phyloP scores from a whole-genome alignment of 352 stramenopile species.

The Globisporangium takayamanum region DNA sequence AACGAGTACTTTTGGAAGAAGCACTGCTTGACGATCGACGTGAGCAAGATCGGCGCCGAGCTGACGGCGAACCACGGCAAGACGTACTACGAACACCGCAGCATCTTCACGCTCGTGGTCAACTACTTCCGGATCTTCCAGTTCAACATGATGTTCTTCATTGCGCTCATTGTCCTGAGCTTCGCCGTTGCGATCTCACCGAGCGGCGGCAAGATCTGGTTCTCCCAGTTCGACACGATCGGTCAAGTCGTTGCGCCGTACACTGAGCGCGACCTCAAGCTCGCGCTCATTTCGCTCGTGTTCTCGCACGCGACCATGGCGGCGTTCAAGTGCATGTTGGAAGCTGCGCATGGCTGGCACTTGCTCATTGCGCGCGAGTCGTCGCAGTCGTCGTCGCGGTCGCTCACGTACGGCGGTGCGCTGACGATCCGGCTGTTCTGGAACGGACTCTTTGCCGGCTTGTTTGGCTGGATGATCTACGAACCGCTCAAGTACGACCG shows the following conservation, averaged over 20 bases:
- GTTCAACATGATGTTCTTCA: conserved; percentile 74
- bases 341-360: conserved; percentile 62
- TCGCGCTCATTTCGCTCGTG: conserved; percentile 41
- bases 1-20: conserved; percentile 80
- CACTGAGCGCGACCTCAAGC: conserved; percentile 41
- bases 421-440: conserved; percentile 46
- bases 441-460: conserved; percentile 47
- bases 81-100: conserved; percentile 76
- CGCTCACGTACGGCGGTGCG: conserved; percentile 51
- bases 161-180: conserved; percentile 36
- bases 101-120: conserved; percentile 56
- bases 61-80: conserved; percentile 58
- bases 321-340: conserved; percentile 55
- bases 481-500: conserved; percentile 39
- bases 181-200: conserved; percentile 56
- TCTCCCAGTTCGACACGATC: conserved; percentile 47
- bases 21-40: conserved; percentile 51
- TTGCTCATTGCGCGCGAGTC: conserved; percentile 40
- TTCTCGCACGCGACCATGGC: conserved; percentile 40
- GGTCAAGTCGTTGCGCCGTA: conserved; percentile 50
- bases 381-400: conserved; percentile 42
- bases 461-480: conserved; percentile 63
- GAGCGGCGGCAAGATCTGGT: conserved; percentile 42
- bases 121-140: conserved; percentile 83
- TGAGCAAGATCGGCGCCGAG: conserved; percentile 44